A percentile compares a stretch with the other conserved stretches of the same genome.
phyloP scores from a whole-genome alignment of 169 alveolate species.

The Plasmodium coatneyi region DNA sequence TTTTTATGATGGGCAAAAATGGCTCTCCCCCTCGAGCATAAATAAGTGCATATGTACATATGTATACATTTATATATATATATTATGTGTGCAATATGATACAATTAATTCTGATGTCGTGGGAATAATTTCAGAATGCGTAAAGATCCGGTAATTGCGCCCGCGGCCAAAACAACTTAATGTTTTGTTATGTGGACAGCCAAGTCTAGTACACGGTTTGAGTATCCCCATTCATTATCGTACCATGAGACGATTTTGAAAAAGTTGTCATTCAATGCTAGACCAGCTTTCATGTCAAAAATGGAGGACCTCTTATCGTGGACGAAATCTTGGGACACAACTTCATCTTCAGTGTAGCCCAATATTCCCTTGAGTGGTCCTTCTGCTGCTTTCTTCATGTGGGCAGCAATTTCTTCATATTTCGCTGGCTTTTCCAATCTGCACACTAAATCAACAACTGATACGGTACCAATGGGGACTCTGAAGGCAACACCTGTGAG shows the following conservation, averaged over 20 bases:
- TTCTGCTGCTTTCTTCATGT: constrained; percentile 96
- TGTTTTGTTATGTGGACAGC: constrained; percentile 80
- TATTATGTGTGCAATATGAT: neutral
- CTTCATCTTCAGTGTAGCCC: constrained; percentile 97
- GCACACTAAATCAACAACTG: constrained; percentile 99
- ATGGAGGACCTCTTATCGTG: constrained; percentile 95
- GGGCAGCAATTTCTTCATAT: constrained; percentile 94
- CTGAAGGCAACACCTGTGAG: constrained; percentile 99
- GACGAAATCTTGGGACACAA: constrained; percentile 97
- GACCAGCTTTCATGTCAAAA: constrained; percentile 98
- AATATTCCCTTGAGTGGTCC: constrained; percentile 95
- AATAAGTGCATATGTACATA: neutral
- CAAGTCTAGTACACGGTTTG: constrained; percentile 97
- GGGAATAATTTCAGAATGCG: neutral
- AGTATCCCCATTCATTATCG: constrained; percentile 99
- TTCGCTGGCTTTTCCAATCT: constrained; percentile 96
- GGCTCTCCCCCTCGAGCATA: neutral
- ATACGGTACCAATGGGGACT: constrained; percentile 98
- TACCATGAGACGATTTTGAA: constrained; percentile 99
- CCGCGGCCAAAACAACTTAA: neutral
- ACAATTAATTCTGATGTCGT: neutral
- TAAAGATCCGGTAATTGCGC: neutral
- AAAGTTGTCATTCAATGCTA: constrained; percentile 96
- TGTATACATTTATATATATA: neutral
- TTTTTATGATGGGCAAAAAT: neutral